Evolutionary conservation across 176 grass and related monocot species (phyloP).

Genomic region (Ananas comosus): DNA sequence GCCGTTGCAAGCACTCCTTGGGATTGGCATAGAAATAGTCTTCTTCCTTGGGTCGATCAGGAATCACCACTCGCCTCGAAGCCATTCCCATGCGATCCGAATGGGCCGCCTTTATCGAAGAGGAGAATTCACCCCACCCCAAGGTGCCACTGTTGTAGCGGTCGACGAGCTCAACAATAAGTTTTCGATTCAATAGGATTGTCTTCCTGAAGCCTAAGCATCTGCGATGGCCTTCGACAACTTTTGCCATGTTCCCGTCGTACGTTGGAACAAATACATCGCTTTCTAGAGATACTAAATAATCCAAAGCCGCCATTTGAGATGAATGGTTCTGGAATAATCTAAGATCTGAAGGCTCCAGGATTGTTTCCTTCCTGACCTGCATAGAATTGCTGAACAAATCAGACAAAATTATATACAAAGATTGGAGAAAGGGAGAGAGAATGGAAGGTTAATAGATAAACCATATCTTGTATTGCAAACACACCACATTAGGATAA

Average conservation of each 20-base stretch:
- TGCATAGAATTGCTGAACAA: slow-evolving; percentile 17
- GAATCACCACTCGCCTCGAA: slow-evolving; percentile 49
- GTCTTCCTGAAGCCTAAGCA: slow-evolving; percentile 90
- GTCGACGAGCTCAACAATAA: slow-evolving; percentile 69
- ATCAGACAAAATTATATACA: slow-evolving; percentile 2
- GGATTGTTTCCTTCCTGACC: slow-evolving; percentile 86
- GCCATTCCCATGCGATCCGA: slow-evolving; percentile 62
- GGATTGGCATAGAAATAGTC: slow-evolving; percentile 94
- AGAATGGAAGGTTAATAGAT: neutral
- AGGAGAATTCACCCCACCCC: slow-evolving; percentile 83
- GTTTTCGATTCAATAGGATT: slow-evolving; percentile 62
- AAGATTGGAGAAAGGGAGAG: neutral
- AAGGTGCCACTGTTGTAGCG: slow-evolving; percentile 55
- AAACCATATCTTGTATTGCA: slow-evolving; percentile 1
- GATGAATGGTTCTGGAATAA: slow-evolving; percentile 97
- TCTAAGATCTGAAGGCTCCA: slow-evolving; percentile 61
- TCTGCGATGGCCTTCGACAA: slow-evolving; percentile 94
- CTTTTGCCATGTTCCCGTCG: slow-evolving; percentile 94
- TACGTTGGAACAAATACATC: slow-evolving; percentile 94
- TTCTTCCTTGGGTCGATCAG: slow-evolving; percentile 92
- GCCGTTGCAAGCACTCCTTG: slow-evolving; percentile 64
- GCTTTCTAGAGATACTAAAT: slow-evolving; percentile 85
- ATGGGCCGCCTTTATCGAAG: slow-evolving; percentile 60
- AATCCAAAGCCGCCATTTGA: slow-evolving; percentile 96
- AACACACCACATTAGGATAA: slow-evolving; percentile 79